These are phyloP conservation scores for Ilex aquifolium DNA, from an alignment of 257 asterid genomes.

Conservation along the genomic window DNA sequence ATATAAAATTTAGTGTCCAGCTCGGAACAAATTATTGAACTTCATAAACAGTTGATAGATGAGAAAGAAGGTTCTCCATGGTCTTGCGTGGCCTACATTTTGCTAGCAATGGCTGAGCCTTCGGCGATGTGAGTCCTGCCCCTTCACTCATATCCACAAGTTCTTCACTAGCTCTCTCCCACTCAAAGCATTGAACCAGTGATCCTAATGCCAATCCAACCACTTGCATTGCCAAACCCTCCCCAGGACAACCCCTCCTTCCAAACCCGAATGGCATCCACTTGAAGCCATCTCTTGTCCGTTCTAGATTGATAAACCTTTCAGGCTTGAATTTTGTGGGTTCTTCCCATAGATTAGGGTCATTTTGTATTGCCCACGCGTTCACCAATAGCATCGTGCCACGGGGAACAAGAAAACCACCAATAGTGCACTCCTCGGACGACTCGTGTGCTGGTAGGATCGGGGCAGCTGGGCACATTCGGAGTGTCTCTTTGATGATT, in stretches of 20 bases:
- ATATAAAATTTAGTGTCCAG: no score
- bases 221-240: conserved; percentile 13
- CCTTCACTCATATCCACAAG: conserved; percentile 18
- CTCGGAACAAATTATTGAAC: no score
- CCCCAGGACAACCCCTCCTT: conserved; percentile 19
- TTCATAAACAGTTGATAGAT: no score
- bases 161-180: conserved; percentile 11
- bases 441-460: conserved; percentile 17
- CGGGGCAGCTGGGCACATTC: conserved; percentile 15
- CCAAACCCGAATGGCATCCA: conserved; percentile 13
- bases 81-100: conserved; percentile 11
- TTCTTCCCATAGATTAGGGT: conserved; percentile 7
- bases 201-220: conserved; percentile 14
- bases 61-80: conserved; percentile 3
- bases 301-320: conserved; percentile 14
- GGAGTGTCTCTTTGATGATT: conserved; percentile 19
- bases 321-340: conserved; percentile 10
- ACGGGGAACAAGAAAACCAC: conserved; percentile 6
- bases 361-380: conserved; percentile 15
- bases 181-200: conserved; percentile 21
- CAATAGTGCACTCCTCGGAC: conserved; percentile 16
- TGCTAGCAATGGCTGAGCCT: conserved; percentile 18
- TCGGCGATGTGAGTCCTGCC: conserved; percentile 10
- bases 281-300: conserved; percentile 3
- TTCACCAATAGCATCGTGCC: conserved; percentile 22